Evolutionary conservation across 2,329 filamentous ascomycete genomes (phyloP), one percentile per base, ranked within the genome.

Genomic region (Sporothrix dimorphospora): DNA sequence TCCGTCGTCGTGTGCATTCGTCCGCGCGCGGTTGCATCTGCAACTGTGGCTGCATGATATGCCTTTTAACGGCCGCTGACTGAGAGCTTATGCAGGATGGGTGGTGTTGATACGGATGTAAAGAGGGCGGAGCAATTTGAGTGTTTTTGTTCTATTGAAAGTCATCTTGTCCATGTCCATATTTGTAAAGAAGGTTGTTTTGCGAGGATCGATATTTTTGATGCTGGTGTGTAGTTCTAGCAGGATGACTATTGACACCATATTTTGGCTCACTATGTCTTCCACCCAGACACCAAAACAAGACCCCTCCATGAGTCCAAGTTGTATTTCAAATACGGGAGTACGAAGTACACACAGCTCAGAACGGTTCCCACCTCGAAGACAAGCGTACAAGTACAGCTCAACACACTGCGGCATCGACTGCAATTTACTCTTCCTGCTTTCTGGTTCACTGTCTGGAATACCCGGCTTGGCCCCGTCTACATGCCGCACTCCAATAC

Each of bases 391-490:
- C 51, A 30, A 24, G 24, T 14, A 55, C 27, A n/a, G n/a, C n/a
- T n/a, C n/a, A n/a, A 30, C 24, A 55, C 12, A 30, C 51, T 30
- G 24, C 51, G 30, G 30, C 30, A 34, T 34, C 30, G 30, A 34
- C 30, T 34, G 4, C 51, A 12, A 11, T 55, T 5, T 7, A n/a
- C 5, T 27, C 24, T 21, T 27, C 27, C 27, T 55, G 4, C 8
- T 12, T 21, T 27, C 51, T 55, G 21, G 21, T 55, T 27, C 21
- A 55, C 14, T 21, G 51, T 55, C 47, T 55, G 51, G 30, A 61
- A 61, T 40, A 61, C 55, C 30, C 55, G 55, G 55, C 55, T 59
- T 59, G 55, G 55, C 55, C 11, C 30, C 51, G 51, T 21, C 24
- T 30, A 24, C 24, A 55, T 16, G 11, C 16, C 12, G 51, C 51